Conservation (phyloP, 768 basidiomycete genomes). For the Russula brevipes region DNA sequence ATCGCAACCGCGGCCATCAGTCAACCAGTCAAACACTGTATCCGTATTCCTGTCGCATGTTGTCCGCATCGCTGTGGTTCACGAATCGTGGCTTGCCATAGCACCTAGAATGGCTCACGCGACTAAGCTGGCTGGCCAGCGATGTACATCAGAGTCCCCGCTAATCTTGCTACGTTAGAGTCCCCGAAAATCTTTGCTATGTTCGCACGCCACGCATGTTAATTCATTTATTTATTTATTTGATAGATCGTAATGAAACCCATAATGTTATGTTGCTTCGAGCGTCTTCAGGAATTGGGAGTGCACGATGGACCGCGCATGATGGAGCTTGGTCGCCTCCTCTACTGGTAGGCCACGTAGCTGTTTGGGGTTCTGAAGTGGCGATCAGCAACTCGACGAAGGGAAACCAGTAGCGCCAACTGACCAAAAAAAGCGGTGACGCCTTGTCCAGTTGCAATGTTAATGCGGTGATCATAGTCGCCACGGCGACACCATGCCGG, state of each 20-base stretch:
- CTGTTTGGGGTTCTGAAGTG: conserved; percentile 19
- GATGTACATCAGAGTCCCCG: not conserved
- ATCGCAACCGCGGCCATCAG: not conserved
- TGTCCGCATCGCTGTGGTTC: not conserved
- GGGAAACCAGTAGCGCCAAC: conserved; percentile 28
- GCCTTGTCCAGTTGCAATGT: conserved; percentile 54
- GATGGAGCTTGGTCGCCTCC: conserved; percentile 23
- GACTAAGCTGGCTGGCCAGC: not conserved
- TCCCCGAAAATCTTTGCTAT: too few species aligned
- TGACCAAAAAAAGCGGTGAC: conserved; percentile 56
- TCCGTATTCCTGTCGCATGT: not conserved
- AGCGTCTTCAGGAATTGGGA: conserved; percentile 23
- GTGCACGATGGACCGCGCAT: conserved; percentile 16
- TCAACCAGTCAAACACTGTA: not conserved
- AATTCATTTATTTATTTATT: not conserved
- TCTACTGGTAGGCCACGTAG: conserved; percentile 8
- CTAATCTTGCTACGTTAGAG: not conserved
- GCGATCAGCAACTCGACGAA: not conserved
- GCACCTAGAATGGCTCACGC: not conserved
- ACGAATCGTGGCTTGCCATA: not conserved
- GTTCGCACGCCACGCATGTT: not conserved
- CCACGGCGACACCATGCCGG: conserved; percentile 64
- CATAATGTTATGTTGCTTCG: conserved; percentile 12
- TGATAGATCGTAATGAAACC: not conserved
- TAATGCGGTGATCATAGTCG: conserved; percentile 67